A percentile compares a stretch with the other conserved stretches of the same genome.
Conservation (phyloP, 2,329 filamentous ascomycete genomes). For the Ophiosphaerella narmari region DNA sequence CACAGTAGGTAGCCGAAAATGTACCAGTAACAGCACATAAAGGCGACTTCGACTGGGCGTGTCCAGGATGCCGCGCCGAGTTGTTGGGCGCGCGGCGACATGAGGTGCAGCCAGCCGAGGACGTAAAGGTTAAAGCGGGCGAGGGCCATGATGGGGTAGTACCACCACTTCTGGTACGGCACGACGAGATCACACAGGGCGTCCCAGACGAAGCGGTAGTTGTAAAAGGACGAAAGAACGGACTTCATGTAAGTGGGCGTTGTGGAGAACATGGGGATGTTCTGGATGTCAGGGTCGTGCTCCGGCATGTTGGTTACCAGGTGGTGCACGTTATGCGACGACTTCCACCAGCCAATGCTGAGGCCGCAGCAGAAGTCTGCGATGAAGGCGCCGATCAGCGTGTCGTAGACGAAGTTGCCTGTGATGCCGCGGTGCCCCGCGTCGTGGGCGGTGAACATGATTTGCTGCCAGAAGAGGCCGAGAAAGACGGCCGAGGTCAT, state of each 20-base stretch:
- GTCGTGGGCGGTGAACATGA: constrained; percentile 71
- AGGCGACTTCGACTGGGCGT: constrained; percentile 75
- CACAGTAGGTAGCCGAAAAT: constrained; percentile 86
- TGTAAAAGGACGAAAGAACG: constrained; percentile 81
- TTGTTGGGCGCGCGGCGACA: constrained; percentile 70
- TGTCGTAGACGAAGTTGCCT: constrained; percentile 62
- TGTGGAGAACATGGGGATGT: constrained; percentile 86
- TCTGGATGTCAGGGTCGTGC: constrained; percentile 50
- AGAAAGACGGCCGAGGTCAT: constrained; percentile 61
- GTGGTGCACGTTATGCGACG: constrained; percentile 71
- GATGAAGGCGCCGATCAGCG: constrained; percentile 65
- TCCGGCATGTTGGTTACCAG: constrained; percentile 66
- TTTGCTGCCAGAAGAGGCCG: constrained; percentile 70
- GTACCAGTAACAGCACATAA: constrained; percentile 80
- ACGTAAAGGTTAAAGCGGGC: constrained; percentile 87
- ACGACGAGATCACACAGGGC: constrained; percentile 71
- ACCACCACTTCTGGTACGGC: constrained; percentile 77
- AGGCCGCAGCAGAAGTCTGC: constrained; percentile 69
- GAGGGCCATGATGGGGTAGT: constrained; percentile 79
- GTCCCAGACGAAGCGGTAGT: constrained; percentile 79
- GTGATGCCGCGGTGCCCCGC: constrained; percentile 68
- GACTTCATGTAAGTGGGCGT: constrained; percentile 78
- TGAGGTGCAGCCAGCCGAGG: constrained; percentile 77
- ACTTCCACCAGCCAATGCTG: constrained; percentile 72
- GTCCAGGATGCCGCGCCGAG: constrained; percentile 84